A percentile compares a stretch with the other conserved stretches of the same genome.
Conservation (phyloP, 495 filamentous ascomycete species). For the Tuber calosporum region DNA sequence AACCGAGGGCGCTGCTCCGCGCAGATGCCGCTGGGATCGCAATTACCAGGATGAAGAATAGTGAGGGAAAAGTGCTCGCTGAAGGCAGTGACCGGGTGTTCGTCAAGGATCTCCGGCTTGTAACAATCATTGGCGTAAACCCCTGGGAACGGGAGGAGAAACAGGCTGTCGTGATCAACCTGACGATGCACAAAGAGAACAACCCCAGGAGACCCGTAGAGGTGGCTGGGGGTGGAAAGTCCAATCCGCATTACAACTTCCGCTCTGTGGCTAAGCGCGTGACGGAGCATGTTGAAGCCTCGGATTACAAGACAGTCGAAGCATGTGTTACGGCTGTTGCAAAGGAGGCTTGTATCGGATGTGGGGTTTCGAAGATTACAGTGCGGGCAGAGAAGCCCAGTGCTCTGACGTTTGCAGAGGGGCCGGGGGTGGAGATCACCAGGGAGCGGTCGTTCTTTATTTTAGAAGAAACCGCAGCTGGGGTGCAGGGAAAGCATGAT, state of each 20-base stretch:
- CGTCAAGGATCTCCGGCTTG: constrained; percentile 37
- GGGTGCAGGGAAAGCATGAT: constrained; percentile 43
- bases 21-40: constrained; percentile 39
- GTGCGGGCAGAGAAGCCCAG: constrained; percentile 55
- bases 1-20: constrained; percentile 39
- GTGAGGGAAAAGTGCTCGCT: constrained; percentile 13
- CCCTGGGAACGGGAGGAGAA: constrained; percentile 54
- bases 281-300: constrained; percentile 49
- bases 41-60: constrained; percentile 24
- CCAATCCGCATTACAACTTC: constrained; percentile 34
- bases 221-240: constrained; percentile 5
- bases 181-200: constrained; percentile 46
- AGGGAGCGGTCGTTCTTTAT: constrained; percentile 48
- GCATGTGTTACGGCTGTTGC: constrained; percentile 52
- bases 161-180: constrained; percentile 51
- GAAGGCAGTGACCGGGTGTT: constrained; percentile 39
- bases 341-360: constrained; percentile 50
- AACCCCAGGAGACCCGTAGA: constrained; percentile 12
- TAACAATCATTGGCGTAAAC: constrained; percentile 52
- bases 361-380: constrained; percentile 50
- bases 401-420: constrained; percentile 52
- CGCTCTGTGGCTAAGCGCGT: constrained; percentile 25
- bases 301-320: constrained; percentile 53
- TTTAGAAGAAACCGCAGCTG: constrained; percentile 34
- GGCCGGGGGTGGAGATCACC: constrained; percentile 54